Conservation (phyloP, 257 asterid genomes). For the Lavandula angustifolia region DNA sequence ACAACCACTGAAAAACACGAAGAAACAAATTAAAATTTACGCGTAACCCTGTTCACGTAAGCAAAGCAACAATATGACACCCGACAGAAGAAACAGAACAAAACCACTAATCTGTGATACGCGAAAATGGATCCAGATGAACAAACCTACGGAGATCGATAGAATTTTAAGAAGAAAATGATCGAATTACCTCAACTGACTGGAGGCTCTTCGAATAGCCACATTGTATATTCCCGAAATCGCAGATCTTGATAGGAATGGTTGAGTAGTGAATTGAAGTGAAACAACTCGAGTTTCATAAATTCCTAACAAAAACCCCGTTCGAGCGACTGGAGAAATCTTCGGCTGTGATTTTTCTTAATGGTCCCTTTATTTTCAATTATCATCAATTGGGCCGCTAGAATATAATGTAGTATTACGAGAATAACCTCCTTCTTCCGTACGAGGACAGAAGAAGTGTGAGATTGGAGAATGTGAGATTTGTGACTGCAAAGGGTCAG, state of each 20-base stretch:
- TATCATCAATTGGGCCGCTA: constrained; percentile 10
- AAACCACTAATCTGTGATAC: neutral
- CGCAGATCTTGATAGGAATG: constrained; percentile 9
- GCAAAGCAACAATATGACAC: neutral
- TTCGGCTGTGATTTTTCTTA: neutral
- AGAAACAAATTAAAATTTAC: neutral
- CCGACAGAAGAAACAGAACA: neutral
- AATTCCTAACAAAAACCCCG: constrained; percentile 48
- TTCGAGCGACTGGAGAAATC: neutral
- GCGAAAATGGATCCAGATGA: neutral
- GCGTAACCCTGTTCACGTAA: no score
- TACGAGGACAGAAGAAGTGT: no score
- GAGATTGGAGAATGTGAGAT: no score
- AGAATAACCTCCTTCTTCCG: no score
- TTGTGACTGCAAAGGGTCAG: no score
- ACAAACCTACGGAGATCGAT: neutral
- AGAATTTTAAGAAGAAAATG: neutral
- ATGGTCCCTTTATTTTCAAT: constrained; percentile 20
- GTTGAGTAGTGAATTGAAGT: neutral
- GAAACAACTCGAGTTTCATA: constrained; percentile 24
- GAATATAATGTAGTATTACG: neutral
- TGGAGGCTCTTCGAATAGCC: constrained; percentile 63
- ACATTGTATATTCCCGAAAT: constrained; percentile 39
- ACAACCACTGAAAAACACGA: neutral
- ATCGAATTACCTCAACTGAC: constrained; percentile 48